phyloP scores from a whole-genome alignment of 1,284 basidiomycete species.

The Apiotrichum porosum region DNA sequence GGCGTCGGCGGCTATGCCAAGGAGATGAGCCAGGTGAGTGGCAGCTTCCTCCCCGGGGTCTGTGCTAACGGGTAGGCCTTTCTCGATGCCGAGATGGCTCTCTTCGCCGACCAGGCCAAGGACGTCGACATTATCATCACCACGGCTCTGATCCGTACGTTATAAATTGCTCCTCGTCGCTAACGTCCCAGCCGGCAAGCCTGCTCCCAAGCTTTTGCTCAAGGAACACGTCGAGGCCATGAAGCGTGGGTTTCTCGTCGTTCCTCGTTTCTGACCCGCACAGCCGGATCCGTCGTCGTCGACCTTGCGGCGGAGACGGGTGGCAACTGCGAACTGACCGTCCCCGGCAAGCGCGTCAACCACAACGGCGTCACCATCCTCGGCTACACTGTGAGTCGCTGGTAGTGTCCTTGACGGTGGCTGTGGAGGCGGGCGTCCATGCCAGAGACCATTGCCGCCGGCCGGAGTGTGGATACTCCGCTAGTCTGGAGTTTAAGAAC shows the following conservation, averaged over 20 bases:
- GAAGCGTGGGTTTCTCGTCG: slow-evolving; percentile 56
- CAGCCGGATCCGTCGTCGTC: slow-evolving; percentile 68
- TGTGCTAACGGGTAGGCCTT: slow-evolving; percentile 49
- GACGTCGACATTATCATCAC: slow-evolving; percentile 83
- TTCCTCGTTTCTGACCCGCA: too few species aligned
- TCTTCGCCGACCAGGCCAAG: slow-evolving; percentile 76
- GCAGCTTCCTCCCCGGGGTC: too few species aligned
- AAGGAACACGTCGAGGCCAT: slow-evolving; percentile 74
- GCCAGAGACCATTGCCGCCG: too few species aligned
- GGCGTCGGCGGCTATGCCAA: slow-evolving; percentile 81
- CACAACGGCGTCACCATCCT: slow-evolving; percentile 72
- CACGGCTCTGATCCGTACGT: slow-evolving; percentile 55
- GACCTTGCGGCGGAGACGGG: slow-evolving; percentile 78
- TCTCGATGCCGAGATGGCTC: slow-evolving; percentile 78
- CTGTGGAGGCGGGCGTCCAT: too few species aligned
- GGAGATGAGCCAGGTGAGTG: slow-evolving; percentile 71
- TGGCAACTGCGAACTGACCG: slow-evolving; percentile 74
- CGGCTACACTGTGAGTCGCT: slow-evolving; percentile 53
- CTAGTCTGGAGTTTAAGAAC: too few species aligned
- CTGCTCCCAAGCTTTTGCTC: slow-evolving; percentile 74
- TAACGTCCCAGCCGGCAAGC: slow-evolving; percentile 68
- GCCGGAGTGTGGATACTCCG: too few species aligned
- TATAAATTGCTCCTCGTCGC: slow-evolving; percentile 4
- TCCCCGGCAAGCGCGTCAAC: slow-evolving; percentile 60
- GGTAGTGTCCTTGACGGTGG: too few species aligned